Base-by-base conservation (phyloP, 78 protist genomes). In the Dictyostelium purpureum region DNA sequence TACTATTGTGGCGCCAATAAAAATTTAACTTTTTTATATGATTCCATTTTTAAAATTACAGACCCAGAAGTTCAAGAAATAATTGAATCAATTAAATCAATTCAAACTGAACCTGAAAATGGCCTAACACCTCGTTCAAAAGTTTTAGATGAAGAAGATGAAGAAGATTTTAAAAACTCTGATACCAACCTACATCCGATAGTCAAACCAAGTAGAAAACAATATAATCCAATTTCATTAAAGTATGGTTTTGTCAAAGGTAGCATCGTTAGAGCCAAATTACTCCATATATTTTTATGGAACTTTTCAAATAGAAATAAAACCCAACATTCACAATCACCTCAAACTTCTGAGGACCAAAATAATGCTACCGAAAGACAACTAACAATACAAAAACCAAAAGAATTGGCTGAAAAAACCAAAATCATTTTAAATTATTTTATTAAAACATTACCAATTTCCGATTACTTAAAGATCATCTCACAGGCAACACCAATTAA, bases 161-260 rank as follows among this genome's bases (percentile, higher is more conserved):
- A n/a, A n/a, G n/a, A n/a, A n/a, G n/a, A n/a, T n/a, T 43, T 7
- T 7, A 16, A 47, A 47, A 16, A 47, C 1, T 10, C 7, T 3
- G 52, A 47, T 3, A 24, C 10, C 19, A 18, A 56, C 19, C 19
- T 19, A 56, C 12, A 24, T 11, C 3, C 63, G 10, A 47, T 16
- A 47, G 12, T 47, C 4, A 47, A 47, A 47, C 12, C 52, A 47
- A 47, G 12, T 14, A 47, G 12, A 3, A 14, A 10, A 1, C 49
- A 4, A 43, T 7, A 21, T 12, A 63, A 37, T 28, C 33, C 71
- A 33, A 16, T 63, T 63, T 38, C 51, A 21, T 38, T n/a, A 69
- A 69, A 40, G 33, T 69, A 69, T 42, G 76, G 76, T 2, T 69
- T 69, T 7, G 35, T 69, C 33, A 69, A 40, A 42, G 76, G 76